These are phyloP conservation scores for Fusarium floridanum DNA, from an alignment of 2,329 filamentous ascomycete species.

Conservation along the genomic window DNA sequence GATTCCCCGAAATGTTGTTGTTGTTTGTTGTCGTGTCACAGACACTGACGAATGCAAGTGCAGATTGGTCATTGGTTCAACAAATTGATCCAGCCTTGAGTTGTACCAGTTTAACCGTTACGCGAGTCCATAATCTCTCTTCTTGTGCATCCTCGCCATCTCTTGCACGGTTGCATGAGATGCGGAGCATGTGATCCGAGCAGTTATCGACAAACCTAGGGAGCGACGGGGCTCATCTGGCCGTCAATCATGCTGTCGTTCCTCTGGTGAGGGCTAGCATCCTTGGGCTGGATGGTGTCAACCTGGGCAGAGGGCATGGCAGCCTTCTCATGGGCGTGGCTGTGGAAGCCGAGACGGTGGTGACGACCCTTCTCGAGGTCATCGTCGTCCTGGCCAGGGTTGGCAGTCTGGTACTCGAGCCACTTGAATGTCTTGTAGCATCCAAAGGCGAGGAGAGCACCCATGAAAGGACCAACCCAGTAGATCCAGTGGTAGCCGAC, in stretches of 20 bases:
- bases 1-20: not conserved
- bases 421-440: conserved; percentile 65
- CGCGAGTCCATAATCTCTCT: conserved; percentile 6
- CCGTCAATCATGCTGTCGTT: conserved; percentile 42
- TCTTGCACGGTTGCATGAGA: conserved; percentile 15
- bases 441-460: conserved; percentile 61
- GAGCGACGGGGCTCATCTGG: conserved; percentile 25
- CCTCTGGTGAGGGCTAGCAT: conserved; percentile 20
- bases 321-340: conserved; percentile 10
- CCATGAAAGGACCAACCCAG: conserved; percentile 66
- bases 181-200: conserved; percentile 7
- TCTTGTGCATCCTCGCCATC: conserved; percentile 8
- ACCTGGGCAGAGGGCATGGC: conserved; percentile 25
- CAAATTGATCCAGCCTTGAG: conserved; percentile 24
- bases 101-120: conserved; percentile 6
- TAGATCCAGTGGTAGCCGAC: conserved; percentile 66
- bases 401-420: conserved; percentile 65
- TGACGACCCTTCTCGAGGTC: conserved; percentile 40
- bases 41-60: conserved; percentile 29
- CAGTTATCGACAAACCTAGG: conserved; percentile 6
- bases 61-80: conserved; percentile 12
- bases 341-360: conserved; percentile 15
- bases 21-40: conserved; percentile 15
- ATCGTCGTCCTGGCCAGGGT: conserved; percentile 63
- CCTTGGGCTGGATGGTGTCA: conserved; percentile 36